These are phyloP conservation scores for Cordyceps tenuipes DNA, from an alignment of 2,329 filamentous ascomycete species.

Conservation along the genomic window DNA sequence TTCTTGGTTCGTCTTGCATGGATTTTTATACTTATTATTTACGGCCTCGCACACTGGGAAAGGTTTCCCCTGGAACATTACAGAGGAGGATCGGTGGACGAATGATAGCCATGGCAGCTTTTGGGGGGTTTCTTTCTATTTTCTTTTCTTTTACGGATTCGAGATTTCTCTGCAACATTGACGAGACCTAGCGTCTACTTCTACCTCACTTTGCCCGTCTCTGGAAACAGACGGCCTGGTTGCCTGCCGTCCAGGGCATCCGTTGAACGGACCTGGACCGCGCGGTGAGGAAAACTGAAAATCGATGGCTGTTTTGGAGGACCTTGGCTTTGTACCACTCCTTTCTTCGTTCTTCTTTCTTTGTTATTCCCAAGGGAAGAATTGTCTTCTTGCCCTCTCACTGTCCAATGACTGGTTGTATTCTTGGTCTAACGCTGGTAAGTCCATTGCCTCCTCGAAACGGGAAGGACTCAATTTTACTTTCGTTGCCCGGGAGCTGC, in stretches of 20 bases:
- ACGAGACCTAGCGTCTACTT: conserved; percentile 8
- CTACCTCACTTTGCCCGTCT: conserved; percentile 8
- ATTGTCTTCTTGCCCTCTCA: not conserved
- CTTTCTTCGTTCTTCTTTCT: not conserved
- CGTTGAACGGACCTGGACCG: conserved; percentile 11
- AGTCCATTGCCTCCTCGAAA: not conserved
- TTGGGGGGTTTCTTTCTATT: not conserved
- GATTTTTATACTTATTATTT: conserved; percentile 12
- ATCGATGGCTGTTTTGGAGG: conserved; percentile 1
- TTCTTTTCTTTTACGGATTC: not conserved
- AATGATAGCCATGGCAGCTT: conserved; percentile 8
- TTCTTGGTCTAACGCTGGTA: not conserved
- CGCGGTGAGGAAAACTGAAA: conserved; percentile 4
- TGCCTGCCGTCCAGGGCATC: conserved; percentile 8
- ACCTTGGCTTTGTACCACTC: not conserved
- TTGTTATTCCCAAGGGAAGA: not conserved
- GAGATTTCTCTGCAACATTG: conserved; percentile 1
- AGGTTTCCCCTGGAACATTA: conserved; percentile 1
- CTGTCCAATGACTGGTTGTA: not conserved
- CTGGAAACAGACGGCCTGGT: conserved; percentile 13
- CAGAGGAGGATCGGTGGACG: conserved; percentile 4
- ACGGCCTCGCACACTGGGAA: conserved; percentile 10
- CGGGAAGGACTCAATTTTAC: not conserved
- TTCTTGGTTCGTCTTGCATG: conserved; percentile 33
- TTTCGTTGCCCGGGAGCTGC: not conserved